phyloP scores from a whole-genome alignment of 306 rosid genomes.

The Argentina anserina region DNA sequence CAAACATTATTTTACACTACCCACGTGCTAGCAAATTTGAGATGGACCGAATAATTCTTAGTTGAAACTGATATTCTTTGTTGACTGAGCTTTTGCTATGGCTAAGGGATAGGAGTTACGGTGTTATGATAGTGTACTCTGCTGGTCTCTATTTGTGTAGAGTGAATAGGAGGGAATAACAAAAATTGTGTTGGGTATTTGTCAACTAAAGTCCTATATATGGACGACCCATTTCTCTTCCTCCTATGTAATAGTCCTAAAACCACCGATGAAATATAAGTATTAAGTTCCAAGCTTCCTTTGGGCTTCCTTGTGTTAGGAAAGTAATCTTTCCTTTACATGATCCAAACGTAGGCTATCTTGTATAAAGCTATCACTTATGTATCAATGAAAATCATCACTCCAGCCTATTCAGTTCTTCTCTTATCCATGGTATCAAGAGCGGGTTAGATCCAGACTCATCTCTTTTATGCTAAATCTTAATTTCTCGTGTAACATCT shows the following conservation, averaged over 20 bases:
- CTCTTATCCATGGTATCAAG: too few species aligned
- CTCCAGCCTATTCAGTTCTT: too few species aligned
- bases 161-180: neutral
- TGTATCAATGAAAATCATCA: too few species aligned
- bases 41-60: neutral
- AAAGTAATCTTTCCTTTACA: too few species aligned
- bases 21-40: neutral
- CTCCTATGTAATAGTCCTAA: neutral
- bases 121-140: neutral
- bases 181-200: neutral
- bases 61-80: neutral
- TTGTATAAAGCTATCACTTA: too few species aligned
- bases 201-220: too few species aligned
- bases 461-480: too few species aligned
- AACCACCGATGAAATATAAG: neutral
- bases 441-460: too few species aligned
- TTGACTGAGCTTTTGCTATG: neutral
- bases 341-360: too few species aligned
- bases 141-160: neutral
- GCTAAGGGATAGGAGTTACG: neutral
- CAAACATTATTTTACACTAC: neutral
- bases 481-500: too few species aligned
- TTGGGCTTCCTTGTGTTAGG: neutral
- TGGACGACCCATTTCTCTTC: neutral
- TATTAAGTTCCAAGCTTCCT: neutral